Percentiles rank a stretch among this genome's conserved stretches.
phyloP scores from a whole-genome alignment of 495 filamentous ascomycete species.

The Xylaria castorea region DNA sequence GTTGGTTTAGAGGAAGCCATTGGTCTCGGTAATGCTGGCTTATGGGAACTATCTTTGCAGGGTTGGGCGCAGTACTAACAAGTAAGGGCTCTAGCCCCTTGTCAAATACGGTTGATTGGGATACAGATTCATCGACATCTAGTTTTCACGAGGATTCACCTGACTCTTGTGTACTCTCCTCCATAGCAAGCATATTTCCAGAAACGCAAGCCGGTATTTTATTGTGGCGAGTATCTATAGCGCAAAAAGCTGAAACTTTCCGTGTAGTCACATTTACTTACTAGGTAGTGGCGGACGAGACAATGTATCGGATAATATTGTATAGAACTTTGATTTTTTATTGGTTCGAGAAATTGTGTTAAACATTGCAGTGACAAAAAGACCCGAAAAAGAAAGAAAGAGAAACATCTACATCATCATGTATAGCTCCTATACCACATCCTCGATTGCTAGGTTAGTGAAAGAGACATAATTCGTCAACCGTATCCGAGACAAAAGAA shows the following conservation, averaged over 20 bases:
- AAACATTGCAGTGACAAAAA: not conserved
- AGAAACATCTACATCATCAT: constrained; percentile 6
- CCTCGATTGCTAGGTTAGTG: constrained; percentile 5
- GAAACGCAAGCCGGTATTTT: no score
- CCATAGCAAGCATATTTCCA: no score
- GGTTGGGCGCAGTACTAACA: no score
- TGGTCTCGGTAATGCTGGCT: no score
- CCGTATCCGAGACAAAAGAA: constrained; percentile 28
- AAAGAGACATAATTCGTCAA: constrained; percentile 27
- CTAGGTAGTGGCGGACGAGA: not conserved
- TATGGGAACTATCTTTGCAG: no score
- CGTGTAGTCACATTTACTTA: not conserved
- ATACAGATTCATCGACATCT: no score
- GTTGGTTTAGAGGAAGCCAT: no score
- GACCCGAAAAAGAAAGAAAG: not conserved
- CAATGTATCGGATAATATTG: not conserved
- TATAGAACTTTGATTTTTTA: not conserved
- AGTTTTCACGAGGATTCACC: no score
- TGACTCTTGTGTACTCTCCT: no score
- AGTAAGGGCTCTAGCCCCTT: no score
- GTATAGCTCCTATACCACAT: constrained; percentile 13
- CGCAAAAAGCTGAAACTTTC: not conserved
- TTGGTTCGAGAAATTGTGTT: not conserved
- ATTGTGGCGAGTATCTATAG: not conserved
- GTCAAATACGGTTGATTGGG: no score